These are phyloP conservation scores for Kokia cookei DNA, from an alignment of 441 rosid genomes.

Conservation along the genomic window DNA sequence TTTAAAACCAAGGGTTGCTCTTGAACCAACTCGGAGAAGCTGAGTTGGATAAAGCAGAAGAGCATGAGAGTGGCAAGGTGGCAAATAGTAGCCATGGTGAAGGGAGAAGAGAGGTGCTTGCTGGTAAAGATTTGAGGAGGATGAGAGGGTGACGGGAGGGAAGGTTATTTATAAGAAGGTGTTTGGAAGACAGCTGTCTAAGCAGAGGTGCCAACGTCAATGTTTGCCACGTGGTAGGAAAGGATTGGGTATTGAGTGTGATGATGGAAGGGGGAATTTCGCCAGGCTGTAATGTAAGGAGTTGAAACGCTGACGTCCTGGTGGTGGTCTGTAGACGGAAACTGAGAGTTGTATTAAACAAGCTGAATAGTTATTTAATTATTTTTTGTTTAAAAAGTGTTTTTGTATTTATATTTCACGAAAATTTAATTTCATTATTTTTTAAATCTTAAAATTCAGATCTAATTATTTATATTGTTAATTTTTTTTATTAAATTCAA, in stretches of 20 bases:
- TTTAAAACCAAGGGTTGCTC: constrained; percentile 72
- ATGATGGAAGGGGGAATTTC: not conserved
- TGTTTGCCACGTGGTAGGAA: constrained; percentile 32
- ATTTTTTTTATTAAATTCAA: too few relatives aligned
- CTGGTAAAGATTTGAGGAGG: not conserved
- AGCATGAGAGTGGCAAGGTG: constrained; percentile 20
- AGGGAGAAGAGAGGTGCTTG: not conserved
- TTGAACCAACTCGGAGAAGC: constrained; percentile 47
- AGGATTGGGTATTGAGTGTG: constrained; percentile 15
- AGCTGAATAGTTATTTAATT: too few relatives aligned
- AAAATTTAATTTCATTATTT: too few relatives aligned
- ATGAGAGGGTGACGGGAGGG: constrained; percentile 1
- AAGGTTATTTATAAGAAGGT: constrained; percentile 11
- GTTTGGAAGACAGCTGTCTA: constrained; percentile 35
- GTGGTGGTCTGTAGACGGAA: constrained; percentile 21
- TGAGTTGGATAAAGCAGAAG: constrained; percentile 3
- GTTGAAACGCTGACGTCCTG: constrained; percentile 38
- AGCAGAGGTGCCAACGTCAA: constrained; percentile 27
- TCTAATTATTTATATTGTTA: too few relatives aligned
- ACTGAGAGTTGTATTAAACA: too few relatives aligned
- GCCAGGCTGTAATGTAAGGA: constrained; percentile 44
- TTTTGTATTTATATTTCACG: too few relatives aligned
- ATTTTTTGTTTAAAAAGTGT: too few relatives aligned
- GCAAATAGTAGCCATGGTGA: constrained; percentile 42
- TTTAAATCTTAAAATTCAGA: too few relatives aligned